Evolutionary conservation across 306 rosid species (phyloP).

Genomic region (Vachellia collinsii): DNA sequence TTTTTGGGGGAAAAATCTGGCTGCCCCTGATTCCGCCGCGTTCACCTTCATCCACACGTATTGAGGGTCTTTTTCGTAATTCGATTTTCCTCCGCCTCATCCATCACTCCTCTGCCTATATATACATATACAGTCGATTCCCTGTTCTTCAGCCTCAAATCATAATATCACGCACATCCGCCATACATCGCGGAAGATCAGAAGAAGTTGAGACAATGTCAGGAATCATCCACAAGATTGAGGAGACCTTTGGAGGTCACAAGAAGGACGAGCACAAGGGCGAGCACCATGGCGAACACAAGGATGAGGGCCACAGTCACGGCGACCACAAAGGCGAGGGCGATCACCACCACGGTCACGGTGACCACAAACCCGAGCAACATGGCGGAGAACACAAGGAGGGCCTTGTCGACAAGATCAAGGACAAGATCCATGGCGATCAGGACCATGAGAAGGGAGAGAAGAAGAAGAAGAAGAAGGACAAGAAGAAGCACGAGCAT

Average conservation of each 20-base stretch:
- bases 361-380: slow-evolving; percentile 4
- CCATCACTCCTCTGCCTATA: slow-evolving; percentile 35
- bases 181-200: background rate
- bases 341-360: background rate
- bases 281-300: slow-evolving; percentile 16
- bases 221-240: slow-evolving; percentile 61
- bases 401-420: slow-evolving; percentile 57
- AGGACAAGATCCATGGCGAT: slow-evolving; percentile 61
- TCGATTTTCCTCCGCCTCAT: background rate
- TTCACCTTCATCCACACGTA: background rate
- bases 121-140: slow-evolving; percentile 13
- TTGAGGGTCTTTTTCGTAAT: slow-evolving; percentile 28
- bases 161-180: background rate
- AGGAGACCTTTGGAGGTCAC: slow-evolving; percentile 59
- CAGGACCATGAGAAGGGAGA: background rate
- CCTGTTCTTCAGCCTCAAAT: background rate
- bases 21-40: slow-evolving; percentile 15
- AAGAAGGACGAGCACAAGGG: slow-evolving; percentile 46
- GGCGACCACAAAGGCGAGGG: no score
- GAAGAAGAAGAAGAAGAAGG: slow-evolving; percentile 47
- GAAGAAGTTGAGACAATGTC: slow-evolving; percentile 39
- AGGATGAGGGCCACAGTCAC: no score
- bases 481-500: slow-evolving; percentile 42
- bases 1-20: background rate
- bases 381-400: slow-evolving; percentile 45